Conservation (phyloP, 306 rosid genomes). For the Rosa persica region DNA sequence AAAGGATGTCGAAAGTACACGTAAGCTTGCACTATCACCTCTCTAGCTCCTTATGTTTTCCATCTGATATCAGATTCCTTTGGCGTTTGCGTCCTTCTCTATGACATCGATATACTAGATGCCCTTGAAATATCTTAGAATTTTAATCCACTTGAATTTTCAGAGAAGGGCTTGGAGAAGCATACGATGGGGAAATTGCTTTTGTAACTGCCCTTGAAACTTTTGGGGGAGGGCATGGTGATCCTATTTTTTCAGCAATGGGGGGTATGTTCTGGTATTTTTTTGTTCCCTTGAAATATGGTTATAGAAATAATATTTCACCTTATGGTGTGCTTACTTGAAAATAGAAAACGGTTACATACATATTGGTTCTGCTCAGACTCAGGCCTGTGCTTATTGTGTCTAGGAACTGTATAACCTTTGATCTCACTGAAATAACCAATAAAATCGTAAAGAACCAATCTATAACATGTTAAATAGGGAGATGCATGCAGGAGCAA, state of each 20-base stretch:
- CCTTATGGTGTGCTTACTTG: conserved; percentile 4
- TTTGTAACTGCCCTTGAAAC: conserved; percentile 88
- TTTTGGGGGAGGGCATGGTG: conserved; percentile 92
- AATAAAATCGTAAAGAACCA: background rate
- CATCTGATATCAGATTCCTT: background rate
- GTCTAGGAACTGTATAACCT: background rate
- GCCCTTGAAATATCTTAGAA: conserved; percentile 20
- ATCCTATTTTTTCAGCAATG: conserved; percentile 85
- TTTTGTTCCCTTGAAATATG: conserved; percentile 4
- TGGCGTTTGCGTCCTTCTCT: background rate
- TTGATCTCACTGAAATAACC: conserved; percentile 2
- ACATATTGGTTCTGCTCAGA: background rate
- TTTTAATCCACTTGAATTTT: conserved; percentile 26
- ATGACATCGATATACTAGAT: background rate
- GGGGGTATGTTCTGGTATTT: conserved; percentile 54
- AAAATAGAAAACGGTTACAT: background rate
- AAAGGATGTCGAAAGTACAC: conserved; percentile 96
- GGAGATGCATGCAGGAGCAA: background rate
- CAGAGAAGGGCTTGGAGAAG: conserved; percentile 98
- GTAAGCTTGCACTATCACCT: conserved; percentile 39
- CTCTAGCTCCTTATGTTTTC: background rate
- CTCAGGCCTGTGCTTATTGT: conserved; percentile 1
- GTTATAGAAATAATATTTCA: conserved; percentile 2
- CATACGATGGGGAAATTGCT: conserved; percentile 92
- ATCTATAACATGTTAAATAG: background rate